A percentile compares a stretch with the other conserved stretches of the same genome.
Conservation (phyloP, 2,329 filamentous ascomycete genomes). For the Venturia oleaginea region DNA sequence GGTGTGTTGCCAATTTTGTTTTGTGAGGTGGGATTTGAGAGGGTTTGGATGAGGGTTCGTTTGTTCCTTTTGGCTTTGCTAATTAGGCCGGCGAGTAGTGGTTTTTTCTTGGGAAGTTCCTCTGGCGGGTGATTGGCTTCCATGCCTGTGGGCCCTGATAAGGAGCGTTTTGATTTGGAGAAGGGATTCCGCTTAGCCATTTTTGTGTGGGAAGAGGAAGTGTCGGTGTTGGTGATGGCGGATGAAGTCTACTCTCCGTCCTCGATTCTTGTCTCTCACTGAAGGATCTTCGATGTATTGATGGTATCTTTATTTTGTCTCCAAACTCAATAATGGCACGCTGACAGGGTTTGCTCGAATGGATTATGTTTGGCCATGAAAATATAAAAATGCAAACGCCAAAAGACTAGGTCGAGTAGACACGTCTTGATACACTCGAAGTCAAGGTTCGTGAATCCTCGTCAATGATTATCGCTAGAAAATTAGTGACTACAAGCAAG, state of each 20-base stretch:
- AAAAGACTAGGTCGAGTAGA: neutral
- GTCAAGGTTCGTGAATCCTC: neutral
- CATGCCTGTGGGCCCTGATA: neutral
- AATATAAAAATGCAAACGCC: neutral
- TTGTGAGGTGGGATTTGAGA: neutral
- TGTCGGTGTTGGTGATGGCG: neutral
- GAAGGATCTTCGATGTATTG: neutral
- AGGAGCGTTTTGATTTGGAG: neutral
- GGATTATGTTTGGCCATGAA: neutral
- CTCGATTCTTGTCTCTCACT: neutral
- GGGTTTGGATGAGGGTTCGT: neutral
- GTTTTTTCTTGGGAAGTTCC: neutral
- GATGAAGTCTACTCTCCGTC: neutral
- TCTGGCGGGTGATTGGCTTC: neutral
- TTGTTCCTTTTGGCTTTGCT: neutral
- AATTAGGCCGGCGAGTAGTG: neutral
- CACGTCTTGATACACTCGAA: neutral
- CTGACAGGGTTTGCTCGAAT: neutral
- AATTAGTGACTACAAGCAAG: neutral
- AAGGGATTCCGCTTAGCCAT: neutral
- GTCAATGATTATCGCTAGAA: neutral
- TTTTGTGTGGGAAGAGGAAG: neutral
- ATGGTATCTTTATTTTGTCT: neutral
- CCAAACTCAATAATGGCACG: neutral
- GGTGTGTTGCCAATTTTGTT: neutral